Evolutionary conservation across 371 early-diverging fungal genomes (phyloP).

Genomic region (Rhizopus stolonifer): DNA sequence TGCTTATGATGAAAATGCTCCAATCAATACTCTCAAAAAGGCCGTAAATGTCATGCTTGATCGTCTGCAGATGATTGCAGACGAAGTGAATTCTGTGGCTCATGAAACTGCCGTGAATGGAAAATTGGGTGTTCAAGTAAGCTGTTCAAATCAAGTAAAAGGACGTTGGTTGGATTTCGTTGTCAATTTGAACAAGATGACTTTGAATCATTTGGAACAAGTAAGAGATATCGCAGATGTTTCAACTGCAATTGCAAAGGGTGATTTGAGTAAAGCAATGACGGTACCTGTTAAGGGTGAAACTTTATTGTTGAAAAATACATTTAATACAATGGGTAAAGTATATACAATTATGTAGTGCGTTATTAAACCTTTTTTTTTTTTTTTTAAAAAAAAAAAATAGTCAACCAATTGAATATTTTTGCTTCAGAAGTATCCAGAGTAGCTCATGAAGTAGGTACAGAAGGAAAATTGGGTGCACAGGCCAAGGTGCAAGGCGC

Average conservation of each 20-base stretch:
- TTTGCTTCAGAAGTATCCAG: conserved; percentile 50
- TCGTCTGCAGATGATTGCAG: conserved; percentile 51
- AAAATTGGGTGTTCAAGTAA: conserved; percentile 57
- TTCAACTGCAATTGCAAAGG: conserved; percentile 62
- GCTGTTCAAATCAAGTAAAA: conserved; percentile 32
- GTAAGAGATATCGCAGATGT: conserved; percentile 63
- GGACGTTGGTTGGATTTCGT: conserved; percentile 75
- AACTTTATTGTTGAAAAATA: conserved; percentile 57
- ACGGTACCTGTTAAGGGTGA: conserved; percentile 57
- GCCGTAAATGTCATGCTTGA: conserved; percentile 66
- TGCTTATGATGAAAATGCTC: conserved; percentile 10
- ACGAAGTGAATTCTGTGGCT: conserved; percentile 57
- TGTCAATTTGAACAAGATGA: conserved; percentile 63
- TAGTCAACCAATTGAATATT: conserved; percentile 42
- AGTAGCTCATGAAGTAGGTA: too few species aligned
- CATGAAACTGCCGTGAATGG: conserved; percentile 62
- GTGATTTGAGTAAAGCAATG: conserved; percentile 63
- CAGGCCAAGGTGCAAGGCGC: conserved; percentile 44
- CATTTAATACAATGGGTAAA: conserved; percentile 72
- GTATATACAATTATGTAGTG: too few species aligned
- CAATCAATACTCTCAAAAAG: conserved; percentile 28
- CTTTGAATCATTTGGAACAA: conserved; percentile 60
- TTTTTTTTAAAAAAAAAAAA: too few species aligned
- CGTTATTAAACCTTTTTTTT: too few species aligned
- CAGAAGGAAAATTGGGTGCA: too few species aligned